These are phyloP conservation scores for Lentinula lateritia DNA, from an alignment of 768 basidiomycete species.

Conservation along the genomic window DNA sequence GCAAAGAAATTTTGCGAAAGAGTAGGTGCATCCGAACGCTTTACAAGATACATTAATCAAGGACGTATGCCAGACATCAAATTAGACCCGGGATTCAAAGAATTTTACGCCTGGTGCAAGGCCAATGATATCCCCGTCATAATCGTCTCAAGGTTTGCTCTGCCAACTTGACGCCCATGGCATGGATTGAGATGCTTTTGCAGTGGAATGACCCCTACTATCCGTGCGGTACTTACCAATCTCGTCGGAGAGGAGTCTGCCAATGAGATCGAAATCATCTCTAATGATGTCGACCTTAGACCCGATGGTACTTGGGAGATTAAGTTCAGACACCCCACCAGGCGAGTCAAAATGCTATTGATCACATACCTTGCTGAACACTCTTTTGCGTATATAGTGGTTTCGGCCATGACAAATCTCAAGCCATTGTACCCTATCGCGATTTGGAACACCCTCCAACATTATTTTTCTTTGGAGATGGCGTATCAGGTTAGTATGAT, in stretches of 20 bases:
- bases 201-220: slow-evolving; percentile 92
- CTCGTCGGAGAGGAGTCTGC: slow-evolving; percentile 72
- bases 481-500: slow-evolving; percentile 75
- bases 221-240: slow-evolving; percentile 84
- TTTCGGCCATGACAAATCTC: slow-evolving; percentile 95
- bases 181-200: neutral
- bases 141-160: slow-evolving; percentile 78
- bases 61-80: slow-evolving; percentile 56
- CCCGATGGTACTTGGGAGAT: slow-evolving; percentile 74
- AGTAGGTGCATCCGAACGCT: slow-evolving; percentile 39
- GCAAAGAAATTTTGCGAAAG: slow-evolving; percentile 67
- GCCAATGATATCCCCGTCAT: slow-evolving; percentile 77
- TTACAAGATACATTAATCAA: neutral
- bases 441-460: slow-evolving; percentile 63
- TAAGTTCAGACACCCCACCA: slow-evolving; percentile 83
- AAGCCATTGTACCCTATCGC: slow-evolving; percentile 90
- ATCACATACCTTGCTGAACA: neutral
- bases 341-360: slow-evolving; percentile 35
- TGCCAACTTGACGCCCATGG: neutral
- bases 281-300: slow-evolving; percentile 77
- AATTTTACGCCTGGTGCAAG: slow-evolving; percentile 84
- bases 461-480: slow-evolving; percentile 97
- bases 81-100: slow-evolving; percentile 84
- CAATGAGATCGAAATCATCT: slow-evolving; percentile 79
- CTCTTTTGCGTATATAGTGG: slow-evolving; percentile 37